Evolutionary conservation across 805 yeast species (phyloP).

Genomic region (Nakazawaea siamensis): DNA sequence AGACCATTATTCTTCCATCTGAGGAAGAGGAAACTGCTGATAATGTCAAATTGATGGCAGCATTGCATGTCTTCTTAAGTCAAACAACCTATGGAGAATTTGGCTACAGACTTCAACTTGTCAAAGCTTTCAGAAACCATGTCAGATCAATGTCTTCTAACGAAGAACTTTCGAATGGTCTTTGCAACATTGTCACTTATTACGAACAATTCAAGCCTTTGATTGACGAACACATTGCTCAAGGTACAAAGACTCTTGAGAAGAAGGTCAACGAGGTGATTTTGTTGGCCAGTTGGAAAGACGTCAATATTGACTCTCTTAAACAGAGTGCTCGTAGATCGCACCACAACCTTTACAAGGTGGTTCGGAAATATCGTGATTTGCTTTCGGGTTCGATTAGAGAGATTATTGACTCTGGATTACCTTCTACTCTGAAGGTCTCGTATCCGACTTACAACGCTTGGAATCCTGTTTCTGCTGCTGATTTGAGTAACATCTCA

Average conservation of each 20-base stretch:
- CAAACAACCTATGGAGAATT: slow-evolving; percentile 76
- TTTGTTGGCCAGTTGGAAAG: slow-evolving; percentile 93
- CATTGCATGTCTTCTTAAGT: slow-evolving; percentile 68
- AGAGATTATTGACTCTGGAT: slow-evolving; percentile 52
- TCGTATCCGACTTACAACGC: not conserved
- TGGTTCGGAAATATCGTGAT: slow-evolving; percentile 73
- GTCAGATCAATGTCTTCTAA: slow-evolving; percentile 23
- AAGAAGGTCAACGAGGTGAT: slow-evolving; percentile 83
- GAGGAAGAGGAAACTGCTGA: slow-evolving; percentile 31
- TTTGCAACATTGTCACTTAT: slow-evolving; percentile 52
- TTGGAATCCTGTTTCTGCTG: not conserved
- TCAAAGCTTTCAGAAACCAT: slow-evolving; percentile 60
- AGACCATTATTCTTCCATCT: slow-evolving; percentile 53
- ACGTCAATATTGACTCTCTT: slow-evolving; percentile 86
- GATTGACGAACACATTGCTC: slow-evolving; percentile 36
- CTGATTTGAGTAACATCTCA: slow-evolving; percentile 3
- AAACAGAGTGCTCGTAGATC: slow-evolving; percentile 91
- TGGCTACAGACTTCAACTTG: slow-evolving; percentile 43
- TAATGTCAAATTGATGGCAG: slow-evolving; percentile 33
- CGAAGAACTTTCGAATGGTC: slow-evolving; percentile 26
- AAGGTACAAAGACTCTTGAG: slow-evolving; percentile 47
- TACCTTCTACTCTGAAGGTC: slow-evolving; percentile 16
- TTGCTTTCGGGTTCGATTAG: slow-evolving; percentile 44
- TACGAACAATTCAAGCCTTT: slow-evolving; percentile 56
- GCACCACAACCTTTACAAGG: slow-evolving; percentile 75